Base-by-base conservation (phyloP, 148 eudicot genomes). In the Chenopodium formosanum region DNA sequence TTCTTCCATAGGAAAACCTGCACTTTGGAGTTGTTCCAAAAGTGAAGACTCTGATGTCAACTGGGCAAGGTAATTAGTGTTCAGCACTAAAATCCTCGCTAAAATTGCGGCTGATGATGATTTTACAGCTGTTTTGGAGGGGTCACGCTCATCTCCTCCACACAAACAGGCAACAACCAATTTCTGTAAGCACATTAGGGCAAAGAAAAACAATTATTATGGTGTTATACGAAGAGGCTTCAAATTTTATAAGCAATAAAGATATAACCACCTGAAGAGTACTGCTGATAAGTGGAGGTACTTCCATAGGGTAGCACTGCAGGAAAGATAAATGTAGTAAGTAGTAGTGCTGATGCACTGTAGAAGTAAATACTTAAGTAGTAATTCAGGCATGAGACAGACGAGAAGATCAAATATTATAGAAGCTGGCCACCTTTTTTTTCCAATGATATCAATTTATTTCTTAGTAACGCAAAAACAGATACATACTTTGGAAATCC, bases 291-390 rank as follows among this genome's bases (percentile, higher is more conserved):
- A 96, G 89, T 66, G 89, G 94, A 79, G 99, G 98, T 71, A 92
- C 95, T 70, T 94, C 98, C 85, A 87, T 31, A 46, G 99, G 98
- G 87, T 91, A 94, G 87, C 97, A 96, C 99, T 96, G 91, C 84
- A 84, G 14, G 74, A 63, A 19, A 84, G 74, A 34, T 3, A 74
- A 40, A 63, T 20, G 68, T 46, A 10, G 40, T 62, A 23, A 66
- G 40, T 27, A 77, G 50, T 40, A 40, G 44, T 40, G 44, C 7
- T 40, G 44, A 29, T 62, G 32, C 37, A 65, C 17, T 46, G 58
- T 25, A 44, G 58, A 40, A 13, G 25, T 1, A 7, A 40, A 40
- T 40, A 40, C 7, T 27, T 20, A 13, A 3, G 14, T 63, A 29
- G 52, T 27, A 71, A 34, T 19, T 13, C 20, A 63, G 20, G 44